phyloP scores from a whole-genome alignment of 306 rosid species.

The Cicer bijugum region DNA sequence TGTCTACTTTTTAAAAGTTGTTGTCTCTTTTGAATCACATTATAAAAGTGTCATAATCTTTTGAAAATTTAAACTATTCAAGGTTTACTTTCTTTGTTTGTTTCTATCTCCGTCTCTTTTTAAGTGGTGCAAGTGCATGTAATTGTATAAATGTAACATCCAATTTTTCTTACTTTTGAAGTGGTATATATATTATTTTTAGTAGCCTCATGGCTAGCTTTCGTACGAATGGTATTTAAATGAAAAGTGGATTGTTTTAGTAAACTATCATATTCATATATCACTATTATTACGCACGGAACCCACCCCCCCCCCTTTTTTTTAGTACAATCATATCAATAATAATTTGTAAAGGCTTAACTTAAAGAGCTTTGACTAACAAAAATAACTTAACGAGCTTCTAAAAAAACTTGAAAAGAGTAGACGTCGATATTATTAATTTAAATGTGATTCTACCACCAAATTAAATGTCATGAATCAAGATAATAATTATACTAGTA shows the following conservation, averaged over 20 bases:
- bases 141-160: background rate
- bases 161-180: background rate
- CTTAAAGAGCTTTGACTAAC: background rate
- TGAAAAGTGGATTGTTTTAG: constrained; percentile 7
- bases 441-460: constrained; percentile 41
- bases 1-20: constrained; percentile 40
- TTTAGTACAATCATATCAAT: background rate
- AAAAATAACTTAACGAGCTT: background rate
- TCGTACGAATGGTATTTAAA: constrained; percentile 19
- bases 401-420: constrained; percentile 7
- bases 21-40: constrained; percentile 35
- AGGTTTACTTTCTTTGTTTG: constrained; percentile 11
- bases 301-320: no score
- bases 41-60: constrained; percentile 40
- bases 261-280: constrained; percentile 13
- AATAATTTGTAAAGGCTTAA: constrained; percentile 28
- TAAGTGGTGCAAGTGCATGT: background rate
- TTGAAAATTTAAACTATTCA: constrained; percentile 32
- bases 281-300: background rate
- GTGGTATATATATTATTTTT: background rate
- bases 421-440: constrained; percentile 39
- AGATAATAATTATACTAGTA: background rate
- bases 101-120: constrained; percentile 22
- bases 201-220: constrained; percentile 36
- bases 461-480: constrained; percentile 31